Evolutionary conservation across 2,329 filamentous ascomycete genomes (phyloP).

Genomic region (Xylogone sp.): DNA sequence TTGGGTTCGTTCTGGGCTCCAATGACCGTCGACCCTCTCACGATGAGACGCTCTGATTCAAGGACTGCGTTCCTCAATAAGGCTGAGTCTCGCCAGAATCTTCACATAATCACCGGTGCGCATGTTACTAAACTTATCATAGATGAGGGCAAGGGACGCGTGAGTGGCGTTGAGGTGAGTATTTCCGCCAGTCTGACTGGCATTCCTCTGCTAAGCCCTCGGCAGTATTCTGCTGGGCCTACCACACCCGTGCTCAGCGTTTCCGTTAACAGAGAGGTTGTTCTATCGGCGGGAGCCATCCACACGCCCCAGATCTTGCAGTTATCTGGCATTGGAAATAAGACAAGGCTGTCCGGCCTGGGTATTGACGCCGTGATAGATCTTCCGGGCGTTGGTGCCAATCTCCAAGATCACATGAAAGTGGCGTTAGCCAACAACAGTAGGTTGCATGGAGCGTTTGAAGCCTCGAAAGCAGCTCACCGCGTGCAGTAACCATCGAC

Average conservation of each 20-base stretch:
- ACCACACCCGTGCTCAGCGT: constrained; percentile 4
- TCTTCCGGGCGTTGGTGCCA: constrained; percentile 36
- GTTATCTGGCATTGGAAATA: constrained; percentile 23
- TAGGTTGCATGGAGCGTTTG: background rate
- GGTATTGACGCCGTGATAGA: constrained; percentile 31
- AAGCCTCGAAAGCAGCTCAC: too few relatives aligned
- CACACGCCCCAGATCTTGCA: constrained; percentile 18
- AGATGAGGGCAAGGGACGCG: background rate
- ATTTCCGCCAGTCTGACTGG: too few relatives aligned
- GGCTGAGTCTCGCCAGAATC: constrained; percentile 23
- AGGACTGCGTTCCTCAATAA: constrained; percentile 33
- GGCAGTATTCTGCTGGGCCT: background rate
- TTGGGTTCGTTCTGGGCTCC: constrained; percentile 35
- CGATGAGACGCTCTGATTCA: constrained; percentile 33
- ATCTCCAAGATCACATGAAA: constrained; percentile 27
- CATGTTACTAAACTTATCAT: constrained; percentile 22
- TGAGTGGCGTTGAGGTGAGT: constrained; percentile 2
- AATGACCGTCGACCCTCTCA: constrained; percentile 18
- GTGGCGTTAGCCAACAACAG: constrained; percentile 6
- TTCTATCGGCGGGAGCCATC: constrained; percentile 31
- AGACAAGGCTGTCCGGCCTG: constrained; percentile 22
- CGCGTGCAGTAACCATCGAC: constrained; percentile 5
- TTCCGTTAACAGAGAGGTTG: constrained; percentile 27
- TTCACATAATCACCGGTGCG: constrained; percentile 10
- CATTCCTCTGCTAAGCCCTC: too few relatives aligned